Evolutionary conservation across 1,284 basidiomycete genomes (phyloP), one percentile per base, ranked within the genome.

Genomic region (Boletellus deceptivus): DNA sequence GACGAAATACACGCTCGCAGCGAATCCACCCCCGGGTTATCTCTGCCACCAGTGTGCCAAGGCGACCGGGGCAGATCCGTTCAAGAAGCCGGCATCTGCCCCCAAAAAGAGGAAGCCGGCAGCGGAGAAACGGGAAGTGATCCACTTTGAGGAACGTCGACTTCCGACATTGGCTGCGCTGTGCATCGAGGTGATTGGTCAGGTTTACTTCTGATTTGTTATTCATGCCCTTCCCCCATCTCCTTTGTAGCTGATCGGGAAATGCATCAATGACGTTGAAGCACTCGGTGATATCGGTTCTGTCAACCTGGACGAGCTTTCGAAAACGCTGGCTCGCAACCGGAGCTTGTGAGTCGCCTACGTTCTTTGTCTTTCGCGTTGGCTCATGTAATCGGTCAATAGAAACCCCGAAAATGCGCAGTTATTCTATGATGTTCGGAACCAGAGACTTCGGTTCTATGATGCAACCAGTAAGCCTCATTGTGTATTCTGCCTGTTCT

Each of bases 261-360:
- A 83, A 43, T 83, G 93, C 64, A 97, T 98, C 50, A 83, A 95
- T 53, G 87, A 95, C 55, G 86, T 98, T 14, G 94, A 98, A 55
- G 86, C 89, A 0, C 75, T 98, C 6, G 93, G 94, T 0, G 86
- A 93, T 60, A 89, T 98, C 49, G 91, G 93, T 1, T 63, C 78
- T 1, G 69, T 88, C 65, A 95, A 92, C 63, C 75, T 92, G 73
- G 84, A 93, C 56, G 83, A 85, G 43, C 88, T 96, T 40, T 83
- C 89, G 22, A 89, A 89, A 68, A 88, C 93, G 17, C 79, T 99
- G 35, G 88, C 89, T 36, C 91, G 91, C 69, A 93, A 89, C 61
- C 79, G 96, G 33, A 82, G 86, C 55, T 74, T 99, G 86, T 93
- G 64, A 64, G 89, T 80, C 6, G 25, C 27, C 3, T 18, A 22